Evolutionary conservation across 2,329 filamentous ascomycete genomes (phyloP).

Genomic region (Lithohypha guttulata): DNA sequence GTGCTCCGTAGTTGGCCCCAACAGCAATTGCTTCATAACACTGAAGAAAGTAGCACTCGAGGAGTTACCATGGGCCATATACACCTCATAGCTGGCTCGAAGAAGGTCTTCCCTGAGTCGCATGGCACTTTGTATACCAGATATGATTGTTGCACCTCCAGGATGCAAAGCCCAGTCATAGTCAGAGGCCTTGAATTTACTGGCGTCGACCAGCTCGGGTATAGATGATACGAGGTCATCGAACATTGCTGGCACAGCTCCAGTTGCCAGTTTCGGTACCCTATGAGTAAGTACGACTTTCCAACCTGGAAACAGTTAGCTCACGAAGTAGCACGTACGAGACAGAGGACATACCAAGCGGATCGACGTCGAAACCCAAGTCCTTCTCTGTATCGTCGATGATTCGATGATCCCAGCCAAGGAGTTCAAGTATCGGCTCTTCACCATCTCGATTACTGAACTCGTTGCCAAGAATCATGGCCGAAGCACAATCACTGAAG

Average conservation of each 20-base stretch:
- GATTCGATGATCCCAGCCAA: constrained; percentile 55
- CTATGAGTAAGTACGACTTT: constrained; percentile 54
- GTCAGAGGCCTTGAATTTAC: constrained; percentile 39
- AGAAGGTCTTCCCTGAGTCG: constrained; percentile 52
- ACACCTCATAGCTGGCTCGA: constrained; percentile 58
- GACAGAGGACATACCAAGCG: constrained; percentile 39
- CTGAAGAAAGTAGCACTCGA: constrained; percentile 57
- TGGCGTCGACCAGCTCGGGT: constrained; percentile 25
- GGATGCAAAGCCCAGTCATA: constrained; percentile 68
- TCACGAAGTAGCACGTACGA: not conserved
- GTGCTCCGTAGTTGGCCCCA: constrained; percentile 40
- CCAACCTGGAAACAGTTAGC: constrained; percentile 39
- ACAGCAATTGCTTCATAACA: constrained; percentile 51
- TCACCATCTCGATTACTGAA: constrained; percentile 29
- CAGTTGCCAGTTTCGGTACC: constrained; percentile 48
- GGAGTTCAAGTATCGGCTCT: constrained; percentile 43
- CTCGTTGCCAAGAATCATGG: constrained; percentile 53
- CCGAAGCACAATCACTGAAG: constrained; percentile 62
- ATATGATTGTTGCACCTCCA: constrained; percentile 55
- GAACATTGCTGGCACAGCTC: constrained; percentile 45
- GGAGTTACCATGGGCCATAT: constrained; percentile 58
- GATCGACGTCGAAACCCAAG: constrained; percentile 55
- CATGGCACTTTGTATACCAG: constrained; percentile 51
- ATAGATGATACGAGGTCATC: constrained; percentile 42
- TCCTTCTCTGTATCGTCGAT: constrained; percentile 52